Percentiles rank a stretch among this genome's conserved stretches.
Evolutionary conservation across 352 stramenopile species (phyloP).

Genomic region (Globisporangium acanthophoron): DNA sequence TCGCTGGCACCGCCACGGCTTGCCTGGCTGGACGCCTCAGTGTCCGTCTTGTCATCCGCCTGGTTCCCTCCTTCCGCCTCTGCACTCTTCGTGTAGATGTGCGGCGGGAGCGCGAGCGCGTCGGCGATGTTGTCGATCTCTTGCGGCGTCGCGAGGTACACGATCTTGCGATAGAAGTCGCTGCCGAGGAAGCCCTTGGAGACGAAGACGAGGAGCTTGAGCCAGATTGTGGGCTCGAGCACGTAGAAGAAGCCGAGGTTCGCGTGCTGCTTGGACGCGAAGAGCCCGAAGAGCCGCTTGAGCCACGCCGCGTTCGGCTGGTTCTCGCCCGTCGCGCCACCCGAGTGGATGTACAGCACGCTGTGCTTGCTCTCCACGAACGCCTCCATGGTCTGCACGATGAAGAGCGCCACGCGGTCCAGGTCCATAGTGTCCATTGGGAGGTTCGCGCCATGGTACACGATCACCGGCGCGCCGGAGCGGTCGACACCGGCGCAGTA

Average conservation of each 20-base stretch:
- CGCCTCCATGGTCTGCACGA: slow-evolving; percentile 59
- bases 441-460: slow-evolving; percentile 61
- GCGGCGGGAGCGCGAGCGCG: slow-evolving; percentile 35
- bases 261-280: slow-evolving; percentile 43
- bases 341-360: slow-evolving; percentile 60
- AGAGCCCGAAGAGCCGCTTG: slow-evolving; percentile 57
- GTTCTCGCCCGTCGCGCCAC: slow-evolving; percentile 32
- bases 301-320: slow-evolving; percentile 61
- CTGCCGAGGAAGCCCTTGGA: slow-evolving; percentile 55
- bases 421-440: slow-evolving; percentile 38
- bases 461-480: slow-evolving; percentile 56
- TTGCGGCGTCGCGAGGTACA: slow-evolving; percentile 46
- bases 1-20: not conserved
- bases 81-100: slow-evolving; percentile 20
- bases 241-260: slow-evolving; percentile 81
- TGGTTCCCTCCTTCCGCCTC: slow-evolving; percentile 4
- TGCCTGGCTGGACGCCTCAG: not conserved
- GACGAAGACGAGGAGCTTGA: slow-evolving; percentile 71
- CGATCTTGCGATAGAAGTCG: slow-evolving; percentile 73
- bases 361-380: slow-evolving; percentile 56
- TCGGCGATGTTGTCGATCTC: slow-evolving; percentile 53
- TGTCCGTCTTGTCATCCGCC: not conserved
- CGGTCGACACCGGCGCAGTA: slow-evolving; percentile 69
- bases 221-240: slow-evolving; percentile 60
- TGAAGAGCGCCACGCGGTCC: slow-evolving; percentile 68